Evolutionary conservation across 176 grass and related monocot genomes (phyloP).

Genomic region (Oryza punctata): DNA sequence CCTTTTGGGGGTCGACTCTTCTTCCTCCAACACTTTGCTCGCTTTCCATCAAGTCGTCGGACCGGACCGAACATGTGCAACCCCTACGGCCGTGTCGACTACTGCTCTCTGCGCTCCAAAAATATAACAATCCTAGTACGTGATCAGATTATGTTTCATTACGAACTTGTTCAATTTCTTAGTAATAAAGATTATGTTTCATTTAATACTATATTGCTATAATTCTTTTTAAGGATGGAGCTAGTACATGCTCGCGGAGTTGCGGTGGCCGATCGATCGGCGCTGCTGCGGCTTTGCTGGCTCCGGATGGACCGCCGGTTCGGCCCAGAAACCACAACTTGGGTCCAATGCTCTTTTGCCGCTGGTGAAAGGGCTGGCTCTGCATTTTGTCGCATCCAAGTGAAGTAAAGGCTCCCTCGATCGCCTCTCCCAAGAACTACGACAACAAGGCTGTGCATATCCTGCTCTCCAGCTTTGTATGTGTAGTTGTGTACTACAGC

Average conservation of each 20-base stretch:
- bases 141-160: no score
- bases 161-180: no score
- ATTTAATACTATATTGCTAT: no score
- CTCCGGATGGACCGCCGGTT: neutral
- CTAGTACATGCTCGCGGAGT: no score
- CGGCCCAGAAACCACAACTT: neutral
- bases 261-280: no score
- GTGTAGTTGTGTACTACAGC: neutral
- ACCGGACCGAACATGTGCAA: neutral
- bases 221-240: no score
- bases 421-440: neutral
- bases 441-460: neutral
- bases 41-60: conserved; percentile 5
- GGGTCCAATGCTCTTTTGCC: neutral
- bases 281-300: neutral
- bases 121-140: no score
- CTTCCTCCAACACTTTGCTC: neutral
- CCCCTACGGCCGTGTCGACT: neutral
- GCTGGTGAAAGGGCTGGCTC: conserved; percentile 13
- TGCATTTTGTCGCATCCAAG: conserved; percentile 18
- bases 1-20: neutral
- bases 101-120: no score
- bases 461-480: neutral
- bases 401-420: neutral
- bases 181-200: no score